phyloP scores from a whole-genome alignment of 2,329 filamentous ascomycete genomes.

The Colletotrichum cuscutae region DNA sequence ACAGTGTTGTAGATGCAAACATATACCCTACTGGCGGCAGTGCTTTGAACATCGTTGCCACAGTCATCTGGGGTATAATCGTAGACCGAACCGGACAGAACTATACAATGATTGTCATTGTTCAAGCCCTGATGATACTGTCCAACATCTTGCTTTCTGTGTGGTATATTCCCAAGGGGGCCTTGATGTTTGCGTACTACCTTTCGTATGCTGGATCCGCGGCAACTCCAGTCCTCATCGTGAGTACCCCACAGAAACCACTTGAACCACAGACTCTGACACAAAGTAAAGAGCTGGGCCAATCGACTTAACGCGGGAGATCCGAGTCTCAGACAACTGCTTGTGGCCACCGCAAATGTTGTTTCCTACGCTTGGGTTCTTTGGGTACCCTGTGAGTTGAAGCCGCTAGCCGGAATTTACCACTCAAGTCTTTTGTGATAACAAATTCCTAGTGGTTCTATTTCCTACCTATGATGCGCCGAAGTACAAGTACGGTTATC shows the following conservation, averaged over 20 bases:
- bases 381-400: slow-evolving; percentile 16
- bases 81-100: slow-evolving; percentile 38
- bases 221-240: slow-evolving; percentile 39
- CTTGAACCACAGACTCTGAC: background rate
- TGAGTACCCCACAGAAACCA: background rate
- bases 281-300: slow-evolving; percentile 1
- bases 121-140: slow-evolving; percentile 34
- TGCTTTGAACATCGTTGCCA: slow-evolving; percentile 33
- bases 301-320: slow-evolving; percentile 21
- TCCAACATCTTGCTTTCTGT: slow-evolving; percentile 38
- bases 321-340: slow-evolving; percentile 5
- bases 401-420: no score
- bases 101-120: slow-evolving; percentile 26
- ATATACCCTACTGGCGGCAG: slow-evolving; percentile 48
- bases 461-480: slow-evolving; percentile 48
- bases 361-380: slow-evolving; percentile 27
- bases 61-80: slow-evolving; percentile 33
- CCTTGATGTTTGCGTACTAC: slow-evolving; percentile 38
- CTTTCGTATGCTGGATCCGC: slow-evolving; percentile 37
- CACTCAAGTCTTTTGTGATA: background rate
- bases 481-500: slow-evolving; percentile 47
- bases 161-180: slow-evolving; percentile 36
- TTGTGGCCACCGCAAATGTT: slow-evolving; percentile 16
- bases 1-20: slow-evolving; percentile 61
- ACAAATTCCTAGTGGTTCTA: slow-evolving; percentile 38